These are phyloP conservation scores for Thraustotheca clavata DNA, from an alignment of 352 stramenopile species.

Conservation along the genomic window DNA sequence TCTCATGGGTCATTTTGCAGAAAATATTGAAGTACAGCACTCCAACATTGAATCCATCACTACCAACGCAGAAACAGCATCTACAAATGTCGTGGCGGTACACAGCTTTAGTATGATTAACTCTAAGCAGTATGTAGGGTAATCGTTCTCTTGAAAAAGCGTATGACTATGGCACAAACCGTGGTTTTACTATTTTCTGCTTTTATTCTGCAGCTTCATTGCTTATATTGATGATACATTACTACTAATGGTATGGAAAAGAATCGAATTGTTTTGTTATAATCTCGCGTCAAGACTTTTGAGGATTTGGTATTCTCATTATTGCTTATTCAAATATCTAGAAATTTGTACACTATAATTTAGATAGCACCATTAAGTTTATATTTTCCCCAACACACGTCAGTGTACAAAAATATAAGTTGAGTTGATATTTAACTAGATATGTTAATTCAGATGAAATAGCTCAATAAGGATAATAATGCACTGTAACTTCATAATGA, in stretches of 20 bases:
- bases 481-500: too few species aligned
- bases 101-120: neutral
- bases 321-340: too few species aligned
- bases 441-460: too few species aligned
- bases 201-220: conserved; percentile 66
- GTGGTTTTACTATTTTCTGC: conserved; percentile 83
- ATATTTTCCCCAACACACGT: too few species aligned
- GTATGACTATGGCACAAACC: conserved; percentile 59
- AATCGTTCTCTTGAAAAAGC: conserved; percentile 70
- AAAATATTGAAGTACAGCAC: conserved; percentile 81
- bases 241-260: conserved; percentile 50
- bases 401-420: too few species aligned
- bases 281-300: too few species aligned
- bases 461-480: too few species aligned
- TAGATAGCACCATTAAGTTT: too few species aligned
- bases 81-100: conserved; percentile 66
- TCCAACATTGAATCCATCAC: conserved; percentile 72
- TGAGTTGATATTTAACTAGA: too few species aligned
- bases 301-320: too few species aligned
- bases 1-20: conserved; percentile 75
- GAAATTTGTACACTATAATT: too few species aligned
- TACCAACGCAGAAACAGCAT: conserved; percentile 55
- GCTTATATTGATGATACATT: conserved; percentile 69
- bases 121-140: conserved; percentile 32
- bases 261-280: conserved; percentile 18